These are phyloP conservation scores for Lachancea thermotolerans DNA, from an alignment of 805 yeast species.

Conservation along the genomic window DNA sequence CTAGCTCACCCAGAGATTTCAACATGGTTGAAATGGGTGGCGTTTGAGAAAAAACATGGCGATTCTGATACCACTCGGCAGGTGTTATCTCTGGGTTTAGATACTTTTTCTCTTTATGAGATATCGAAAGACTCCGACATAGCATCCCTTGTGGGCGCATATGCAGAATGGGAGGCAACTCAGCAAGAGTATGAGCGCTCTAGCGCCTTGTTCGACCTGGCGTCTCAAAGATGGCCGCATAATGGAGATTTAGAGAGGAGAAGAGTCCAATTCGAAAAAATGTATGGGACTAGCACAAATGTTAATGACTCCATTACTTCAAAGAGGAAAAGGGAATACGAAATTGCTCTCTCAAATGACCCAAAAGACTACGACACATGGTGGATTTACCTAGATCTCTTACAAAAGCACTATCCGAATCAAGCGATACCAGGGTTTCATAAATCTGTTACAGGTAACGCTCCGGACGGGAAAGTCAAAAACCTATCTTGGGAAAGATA, in stretches of 20 bases:
- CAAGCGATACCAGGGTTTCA: conserved; percentile 13
- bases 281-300: conserved; percentile 48
- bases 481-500: conserved; percentile 61
- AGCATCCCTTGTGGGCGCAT: conserved; percentile 33
- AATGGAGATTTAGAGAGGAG: conserved; percentile 34
- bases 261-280: conserved; percentile 57
- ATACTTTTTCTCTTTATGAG: conserved; percentile 35
- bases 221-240: conserved; percentile 41
- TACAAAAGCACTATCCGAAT: conserved; percentile 34
- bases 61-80: conserved; percentile 44
- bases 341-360: conserved; percentile 37
- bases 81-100: conserved; percentile 63
- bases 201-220: conserved; percentile 47
- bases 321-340: conserved; percentile 53
- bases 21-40: conserved; percentile 72
- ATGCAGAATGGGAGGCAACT: conserved; percentile 68
- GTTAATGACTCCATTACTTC: conserved; percentile 46
- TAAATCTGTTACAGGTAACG: conserved; percentile 14
- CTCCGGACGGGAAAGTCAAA: conserved; percentile 28
- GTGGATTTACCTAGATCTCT: conserved; percentile 65
- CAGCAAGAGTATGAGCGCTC: conserved; percentile 59
- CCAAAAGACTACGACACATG: conserved; percentile 68
- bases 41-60: conserved; percentile 57
- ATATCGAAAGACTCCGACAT: conserved; percentile 32
- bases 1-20: conserved; percentile 43